These are phyloP conservation scores for Gossypium gossypioides DNA, from an alignment of 441 rosid genomes.

Conservation along the genomic window DNA sequence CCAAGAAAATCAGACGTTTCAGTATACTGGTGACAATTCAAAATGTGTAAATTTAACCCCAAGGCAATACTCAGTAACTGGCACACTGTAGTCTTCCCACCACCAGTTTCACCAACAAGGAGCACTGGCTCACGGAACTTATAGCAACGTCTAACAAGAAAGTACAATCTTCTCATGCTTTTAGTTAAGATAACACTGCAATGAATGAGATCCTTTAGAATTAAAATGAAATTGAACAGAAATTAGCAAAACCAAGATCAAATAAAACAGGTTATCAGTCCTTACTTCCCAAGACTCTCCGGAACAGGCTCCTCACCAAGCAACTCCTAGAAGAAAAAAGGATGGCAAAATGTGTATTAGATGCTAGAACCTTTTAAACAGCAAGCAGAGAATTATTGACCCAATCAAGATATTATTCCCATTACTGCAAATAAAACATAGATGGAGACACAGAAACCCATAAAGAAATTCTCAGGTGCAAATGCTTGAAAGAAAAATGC, in stretches of 20 bases:
- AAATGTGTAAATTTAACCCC: constrained; percentile 62
- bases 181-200: constrained; percentile 69
- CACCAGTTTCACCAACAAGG: constrained; percentile 99
- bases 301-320: constrained; percentile 27
- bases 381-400: neutral
- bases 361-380: neutral
- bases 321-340: constrained; percentile 35
- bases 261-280: neutral
- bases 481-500: neutral
- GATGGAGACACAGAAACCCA: neutral
- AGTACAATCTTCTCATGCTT: constrained; percentile 84
- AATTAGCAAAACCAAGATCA: constrained; percentile 9
- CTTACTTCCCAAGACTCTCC: constrained; percentile 42
- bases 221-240: constrained; percentile 15
- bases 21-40: constrained; percentile 95
- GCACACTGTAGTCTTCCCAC: constrained; percentile 97
- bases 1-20: constrained; percentile 98
- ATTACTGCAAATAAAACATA: neutral
- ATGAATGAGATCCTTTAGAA: constrained; percentile 17
- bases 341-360: neutral
- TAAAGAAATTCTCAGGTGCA: neutral
- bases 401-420: neutral
- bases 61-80: constrained; percentile 57
- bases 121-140: constrained; percentile 89
- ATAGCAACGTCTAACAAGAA: constrained; percentile 69